Conservation (phyloP, 73 alveolate species). For the Blepharisma japonicum region DNA sequence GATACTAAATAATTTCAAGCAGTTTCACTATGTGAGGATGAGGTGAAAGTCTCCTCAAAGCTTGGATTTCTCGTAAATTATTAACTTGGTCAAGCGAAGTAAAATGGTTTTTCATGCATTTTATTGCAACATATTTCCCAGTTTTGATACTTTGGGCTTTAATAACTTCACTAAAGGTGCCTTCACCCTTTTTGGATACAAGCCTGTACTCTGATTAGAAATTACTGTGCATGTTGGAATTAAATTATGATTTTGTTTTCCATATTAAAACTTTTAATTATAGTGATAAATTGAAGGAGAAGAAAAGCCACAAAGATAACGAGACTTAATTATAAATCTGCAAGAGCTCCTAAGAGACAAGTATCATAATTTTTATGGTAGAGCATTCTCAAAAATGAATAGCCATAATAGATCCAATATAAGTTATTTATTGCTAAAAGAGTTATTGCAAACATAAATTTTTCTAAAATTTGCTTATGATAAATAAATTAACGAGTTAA, state of each 20-base stretch:
- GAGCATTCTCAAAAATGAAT: too few species aligned
- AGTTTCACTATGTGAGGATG: constrained; percentile 24
- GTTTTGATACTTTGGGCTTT: constrained; percentile 62
- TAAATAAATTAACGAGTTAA: too few species aligned
- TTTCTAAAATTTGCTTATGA: too few species aligned
- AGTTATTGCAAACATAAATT: too few species aligned
- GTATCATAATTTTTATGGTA: too few species aligned
- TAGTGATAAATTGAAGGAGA: not conserved
- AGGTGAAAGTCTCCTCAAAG: constrained; percentile 54
- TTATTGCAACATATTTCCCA: constrained; percentile 85
- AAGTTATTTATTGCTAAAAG: too few species aligned
- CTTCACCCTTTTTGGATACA: constrained; percentile 86
- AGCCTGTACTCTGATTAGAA: constrained; percentile 54
- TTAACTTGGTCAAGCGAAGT: constrained; percentile 84
- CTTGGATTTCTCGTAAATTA: constrained; percentile 91
- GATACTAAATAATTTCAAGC: constrained; percentile 18
- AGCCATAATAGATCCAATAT: too few species aligned
- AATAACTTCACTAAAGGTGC: constrained; percentile 87
- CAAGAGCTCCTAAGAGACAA: not conserved
- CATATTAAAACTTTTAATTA: not conserved
- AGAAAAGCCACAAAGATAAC: not conserved
- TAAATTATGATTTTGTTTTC: constrained; percentile 6
- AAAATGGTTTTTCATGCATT: constrained; percentile 86
- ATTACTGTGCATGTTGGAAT: not conserved
- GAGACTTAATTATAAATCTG: not conserved